Base-by-base conservation (phyloP, 1,139 yeast genomes). In the Zygoascus sp. region DNA sequence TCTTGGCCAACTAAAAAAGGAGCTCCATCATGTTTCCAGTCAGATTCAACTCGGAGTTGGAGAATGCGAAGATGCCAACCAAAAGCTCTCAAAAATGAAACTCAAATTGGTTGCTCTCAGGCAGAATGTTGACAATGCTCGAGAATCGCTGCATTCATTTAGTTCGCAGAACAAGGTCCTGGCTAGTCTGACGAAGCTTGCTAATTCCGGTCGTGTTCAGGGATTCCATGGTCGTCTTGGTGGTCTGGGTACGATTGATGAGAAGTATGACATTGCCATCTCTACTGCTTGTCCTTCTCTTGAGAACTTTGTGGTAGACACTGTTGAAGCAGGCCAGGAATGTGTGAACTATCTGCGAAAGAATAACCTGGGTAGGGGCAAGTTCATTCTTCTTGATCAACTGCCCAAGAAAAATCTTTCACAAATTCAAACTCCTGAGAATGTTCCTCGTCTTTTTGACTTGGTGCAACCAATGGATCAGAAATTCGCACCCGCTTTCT, bases 141-240 rank as follows among this genome's bases (percentile, higher is more conserved):
- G 76, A 40, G 75, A 76, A 20, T 74, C 83, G 3, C 68, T 81
- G 22, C 72, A 79, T 2, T 78, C 68, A 21, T 70, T 71, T 13
- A 81, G 83, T 57, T 84, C 87, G 50, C 86, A 84, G 59, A 85
- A 78, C 56, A 78, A 80, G 50, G 95, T 92, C 8, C 70, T 90
- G 19, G 63, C 80, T 0, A 86, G 92, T 17, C 72, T 94, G 50
- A 69, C 75, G 50, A 77, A 84, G 53, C 68, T 92, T 40, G 82
- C 83, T 46, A 80, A 81, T 50, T 77, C 95, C 2, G 97, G 97
- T 10, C 76, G 97, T 61, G 78, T 94, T 34, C 72, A 73, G 13
- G 98, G 97, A 0, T 88, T 90, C 57, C 76, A 86, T 62, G 98
- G 97, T 0, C 73, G 97, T 49, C 69, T 94, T 16, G 99, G 98